These are phyloP conservation scores for Fusarium sp. DNA, from an alignment of 2,329 filamentous ascomycete species.

Conservation along the genomic window DNA sequence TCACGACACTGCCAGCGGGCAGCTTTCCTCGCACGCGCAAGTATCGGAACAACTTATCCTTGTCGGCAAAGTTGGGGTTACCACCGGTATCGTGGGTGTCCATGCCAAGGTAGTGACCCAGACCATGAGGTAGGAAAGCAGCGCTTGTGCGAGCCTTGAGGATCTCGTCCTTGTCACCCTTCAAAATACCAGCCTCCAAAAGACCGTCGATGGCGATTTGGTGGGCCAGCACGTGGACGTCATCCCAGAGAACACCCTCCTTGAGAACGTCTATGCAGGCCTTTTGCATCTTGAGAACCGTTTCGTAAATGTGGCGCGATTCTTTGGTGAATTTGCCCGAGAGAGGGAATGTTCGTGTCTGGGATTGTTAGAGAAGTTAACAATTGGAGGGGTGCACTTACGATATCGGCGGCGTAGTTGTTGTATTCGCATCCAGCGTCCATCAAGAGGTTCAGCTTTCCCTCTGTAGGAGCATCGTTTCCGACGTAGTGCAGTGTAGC, in stretches of 20 bases:
- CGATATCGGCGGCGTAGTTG: slow-evolving; percentile 77
- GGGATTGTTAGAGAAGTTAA: background rate
- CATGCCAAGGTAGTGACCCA: slow-evolving; percentile 92
- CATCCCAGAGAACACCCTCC: slow-evolving; percentile 81
- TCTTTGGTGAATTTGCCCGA: slow-evolving; percentile 76
- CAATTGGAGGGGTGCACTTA: slow-evolving; percentile 47
- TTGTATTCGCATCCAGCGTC: slow-evolving; percentile 85
- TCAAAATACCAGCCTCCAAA: slow-evolving; percentile 78
- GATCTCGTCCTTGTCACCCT: slow-evolving; percentile 75
- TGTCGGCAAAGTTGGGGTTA: slow-evolving; percentile 80
- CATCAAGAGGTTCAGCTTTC: slow-evolving; percentile 82
- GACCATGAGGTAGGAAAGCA: slow-evolving; percentile 91
- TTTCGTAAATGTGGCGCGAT: slow-evolving; percentile 79
- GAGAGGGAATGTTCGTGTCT: slow-evolving; percentile 90
- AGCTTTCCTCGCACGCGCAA: slow-evolving; percentile 80
- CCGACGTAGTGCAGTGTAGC: slow-evolving; percentile 89
- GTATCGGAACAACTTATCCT: slow-evolving; percentile 87
- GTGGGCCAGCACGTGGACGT: slow-evolving; percentile 83
- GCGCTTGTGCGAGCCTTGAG: slow-evolving; percentile 82
- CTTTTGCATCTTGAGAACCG: slow-evolving; percentile 88
- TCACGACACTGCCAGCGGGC: slow-evolving; percentile 85
- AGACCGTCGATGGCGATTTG: slow-evolving; percentile 84
- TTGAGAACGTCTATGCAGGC: slow-evolving; percentile 79
- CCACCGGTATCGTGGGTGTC: slow-evolving; percentile 91
- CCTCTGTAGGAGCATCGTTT: slow-evolving; percentile 75